These are phyloP conservation scores for Fomitopsis betulina DNA, from an alignment of 1,284 basidiomycete genomes.

Conservation along the genomic window DNA sequence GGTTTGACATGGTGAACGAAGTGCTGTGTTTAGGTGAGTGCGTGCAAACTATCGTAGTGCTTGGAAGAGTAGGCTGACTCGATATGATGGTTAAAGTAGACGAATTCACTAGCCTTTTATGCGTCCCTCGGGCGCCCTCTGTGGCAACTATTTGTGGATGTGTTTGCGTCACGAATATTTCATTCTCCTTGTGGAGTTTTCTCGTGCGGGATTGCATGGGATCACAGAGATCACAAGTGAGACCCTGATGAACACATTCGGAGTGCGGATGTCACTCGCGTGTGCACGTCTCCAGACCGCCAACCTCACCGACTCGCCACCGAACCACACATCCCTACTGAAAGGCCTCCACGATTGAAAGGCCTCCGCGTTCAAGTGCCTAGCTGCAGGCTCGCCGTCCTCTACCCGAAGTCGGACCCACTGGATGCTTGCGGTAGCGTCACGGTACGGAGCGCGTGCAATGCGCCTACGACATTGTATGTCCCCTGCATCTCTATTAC, in stretches of 20 bases:
- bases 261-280: background rate
- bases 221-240: background rate
- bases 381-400: too few relatives aligned
- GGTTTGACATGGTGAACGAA: constrained; percentile 8
- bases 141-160: background rate
- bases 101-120: background rate
- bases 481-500: background rate
- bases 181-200: background rate
- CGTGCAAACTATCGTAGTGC: background rate
- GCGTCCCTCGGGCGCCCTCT: background rate
- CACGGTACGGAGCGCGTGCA: background rate
- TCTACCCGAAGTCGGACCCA: background rate
- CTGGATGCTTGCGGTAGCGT: background rate
- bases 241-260: background rate
- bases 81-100: background rate
- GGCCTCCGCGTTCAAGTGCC: too few relatives aligned
- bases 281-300: background rate
- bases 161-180: background rate
- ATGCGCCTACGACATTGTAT: background rate
- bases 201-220: background rate
- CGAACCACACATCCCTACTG: background rate
- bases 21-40: background rate
- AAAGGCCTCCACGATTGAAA: background rate
- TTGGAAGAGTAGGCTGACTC: background rate
- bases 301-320: background rate